phyloP scores from a whole-genome alignment of 2,329 filamentous ascomycete species.

The Verticillium nonalfalfae region DNA sequence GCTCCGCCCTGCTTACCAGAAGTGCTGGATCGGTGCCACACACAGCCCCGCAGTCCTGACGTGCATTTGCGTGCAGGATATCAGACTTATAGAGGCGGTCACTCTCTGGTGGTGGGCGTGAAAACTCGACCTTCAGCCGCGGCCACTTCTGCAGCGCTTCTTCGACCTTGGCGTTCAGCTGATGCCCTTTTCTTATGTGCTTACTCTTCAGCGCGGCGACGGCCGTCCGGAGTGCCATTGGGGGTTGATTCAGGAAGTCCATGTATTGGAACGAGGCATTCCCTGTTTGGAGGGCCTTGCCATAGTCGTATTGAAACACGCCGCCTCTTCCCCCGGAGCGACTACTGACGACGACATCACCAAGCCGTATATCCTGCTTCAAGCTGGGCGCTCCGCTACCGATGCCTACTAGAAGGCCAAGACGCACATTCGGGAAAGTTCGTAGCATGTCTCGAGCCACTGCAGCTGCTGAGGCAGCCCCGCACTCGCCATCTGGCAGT shows the following conservation, averaged over 20 bases:
- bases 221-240: constrained; percentile 7
- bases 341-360: constrained; percentile 9
- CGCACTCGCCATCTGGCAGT: constrained; percentile 11
- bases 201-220: constrained; percentile 5
- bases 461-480: constrained; percentile 1
- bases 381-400: constrained; percentile 23
- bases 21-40: too few species aligned
- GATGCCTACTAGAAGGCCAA: constrained; percentile 25
- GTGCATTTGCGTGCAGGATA: too few species aligned
- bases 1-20: too few species aligned
- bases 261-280: constrained; percentile 5
- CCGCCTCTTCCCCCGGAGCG: constrained; percentile 3
- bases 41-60: too few species aligned
- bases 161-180: constrained; percentile 5
- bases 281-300: constrained; percentile 12
- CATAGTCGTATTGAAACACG: constrained; percentile 19
- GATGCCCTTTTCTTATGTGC: constrained; percentile 9
- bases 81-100: too few species aligned
- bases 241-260: constrained; percentile 11
- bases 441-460: constrained; percentile 20
- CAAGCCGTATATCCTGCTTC: constrained; percentile 24
- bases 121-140: neutral
- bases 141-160: neutral
- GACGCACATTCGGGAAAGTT: constrained; percentile 20
- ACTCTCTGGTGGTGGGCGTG: too few species aligned